A percentile compares a stretch with the other conserved stretches of the same genome.
Conservation (phyloP, 2,329 filamentous ascomycete species). For the Tolypocladium endophyticum region DNA sequence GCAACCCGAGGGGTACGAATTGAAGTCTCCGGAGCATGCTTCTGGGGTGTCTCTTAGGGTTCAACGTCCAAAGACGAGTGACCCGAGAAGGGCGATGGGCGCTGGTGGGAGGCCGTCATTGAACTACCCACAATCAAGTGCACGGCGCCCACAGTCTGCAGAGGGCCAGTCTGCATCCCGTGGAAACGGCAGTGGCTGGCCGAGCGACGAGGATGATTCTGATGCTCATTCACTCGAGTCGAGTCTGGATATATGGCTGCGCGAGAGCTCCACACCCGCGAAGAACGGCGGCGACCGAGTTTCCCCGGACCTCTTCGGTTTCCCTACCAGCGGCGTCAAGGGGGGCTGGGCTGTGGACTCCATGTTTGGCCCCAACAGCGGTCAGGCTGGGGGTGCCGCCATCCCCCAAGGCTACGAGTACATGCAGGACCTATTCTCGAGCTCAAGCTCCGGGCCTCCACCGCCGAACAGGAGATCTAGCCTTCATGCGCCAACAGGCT, state of each 20-base stretch:
- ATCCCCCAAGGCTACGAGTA: constrained; percentile 24
- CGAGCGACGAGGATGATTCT: constrained; percentile 31
- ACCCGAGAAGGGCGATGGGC: neutral
- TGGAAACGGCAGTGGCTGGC: constrained; percentile 29
- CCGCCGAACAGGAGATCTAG: constrained; percentile 44
- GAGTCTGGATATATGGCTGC: constrained; percentile 48
- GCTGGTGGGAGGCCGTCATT: constrained; percentile 3
- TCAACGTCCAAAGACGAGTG: neutral
- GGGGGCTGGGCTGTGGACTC: constrained; percentile 36
- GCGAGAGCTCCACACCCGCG: constrained; percentile 35
- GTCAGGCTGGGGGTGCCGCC: constrained; percentile 11
- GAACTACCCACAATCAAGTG: constrained; percentile 9
- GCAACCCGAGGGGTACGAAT: constrained; percentile 13
- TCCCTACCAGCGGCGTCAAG: constrained; percentile 28
- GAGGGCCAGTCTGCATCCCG: constrained; percentile 33
- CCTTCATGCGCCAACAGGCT: constrained; percentile 35
- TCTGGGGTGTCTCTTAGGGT: neutral
- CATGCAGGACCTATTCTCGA: constrained; percentile 35
- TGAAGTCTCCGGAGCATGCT: constrained; percentile 3
- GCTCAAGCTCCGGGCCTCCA: constrained; percentile 26
- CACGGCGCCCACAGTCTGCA: constrained; percentile 34
- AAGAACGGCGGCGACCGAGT: constrained; percentile 14
- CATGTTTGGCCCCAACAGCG: constrained; percentile 29
- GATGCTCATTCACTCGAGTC: constrained; percentile 32
- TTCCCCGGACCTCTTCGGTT: constrained; percentile 45